Evolutionary conservation across 1,284 basidiomycete species (phyloP), one percentile per base, ranked within the genome.

Genomic region (Puccinia horiana): DNA sequence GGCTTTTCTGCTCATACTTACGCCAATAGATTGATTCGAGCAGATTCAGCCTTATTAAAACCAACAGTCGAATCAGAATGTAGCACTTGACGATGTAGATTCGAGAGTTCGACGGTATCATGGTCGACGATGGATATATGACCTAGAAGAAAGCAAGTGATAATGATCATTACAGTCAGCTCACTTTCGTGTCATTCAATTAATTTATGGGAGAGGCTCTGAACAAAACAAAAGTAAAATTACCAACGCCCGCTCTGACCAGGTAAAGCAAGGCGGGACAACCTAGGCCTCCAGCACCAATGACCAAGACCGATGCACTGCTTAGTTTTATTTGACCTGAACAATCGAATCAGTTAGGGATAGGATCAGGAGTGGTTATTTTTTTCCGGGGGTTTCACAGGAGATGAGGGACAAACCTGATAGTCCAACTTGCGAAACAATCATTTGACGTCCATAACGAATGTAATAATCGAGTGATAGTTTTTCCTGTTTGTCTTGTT

Each of bases 401-500:
- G 54, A 40, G 79, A 23, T 26, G 52, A 20, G 6, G 2, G 63
- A 5, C 88, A 76, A 83, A 93, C 94, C 94, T 86, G 90, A 88
- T 0, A 98, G 89, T 0, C 96, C 96, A 86, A 98, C 93, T 35
- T 91, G 92, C 82, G 94, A 91, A 79, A 98, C 89, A 84, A 99
- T 95, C 95, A 99, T 97, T 86, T 99, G 97, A 65, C 97, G 90
- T 35, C 96, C 95, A 90, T 98, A 99, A 70, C 96, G 90, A 84
- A 89, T 88, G 87, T 97, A 98, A 85, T 98, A 96, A 61, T 88
- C 86, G 9, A 89, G 85, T 9, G 85, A 49, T 49, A 70, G n/a
- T 26, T 40, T 4, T 47, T 23, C 69, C 44, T 47, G 12, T 26
- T 35, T 40, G 44, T 20, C 1, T n/a, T 9, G 26, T 49, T 40